Evolutionary conservation across 768 basidiomycete species (phyloP), one percentile per base, ranked within the genome.

Genomic region (Leccinum incarnatum): DNA sequence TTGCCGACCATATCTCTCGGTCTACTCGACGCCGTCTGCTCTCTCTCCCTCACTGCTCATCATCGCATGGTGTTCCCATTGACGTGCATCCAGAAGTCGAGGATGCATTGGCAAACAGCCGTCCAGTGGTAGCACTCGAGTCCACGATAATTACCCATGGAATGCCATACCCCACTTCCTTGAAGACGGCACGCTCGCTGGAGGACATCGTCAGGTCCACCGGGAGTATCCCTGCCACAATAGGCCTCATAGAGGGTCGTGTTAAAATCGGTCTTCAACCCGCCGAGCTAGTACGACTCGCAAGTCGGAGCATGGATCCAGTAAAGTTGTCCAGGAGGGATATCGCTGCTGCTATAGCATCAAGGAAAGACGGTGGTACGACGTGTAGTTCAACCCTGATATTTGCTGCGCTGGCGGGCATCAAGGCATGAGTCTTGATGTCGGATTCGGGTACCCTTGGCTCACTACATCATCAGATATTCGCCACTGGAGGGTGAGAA

Each of bases 101-200:
- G 62, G 82, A 95, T 56, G 95, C 95, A 4, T 78, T 96, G 21
- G 77, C 79, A 4, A 75, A 79, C 45, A 76, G 79, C 10, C 77
- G 76, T 60, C 86, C 94, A 19, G 79, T 98, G 48, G 93, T 98
- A 11, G 95, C 95, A 12, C 83, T 98, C 11, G 96, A 98, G 72
- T 92, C 90, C 2, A 88, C 96, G 1, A 83, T 98, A 54, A 86
- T 97, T 59, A 95, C 95, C 1, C 93, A 98, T 78, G 96, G 94
- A 19, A 85, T 96, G 76, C 92, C 93, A 0, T 85, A 85, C 63
- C 94, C 94, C 0, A 78, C 79, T 37, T 95, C 93, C 67, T 70
- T 88, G 6, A 78, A 86, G 27, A 86, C 89, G 23, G 87, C 93
- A 0, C 75, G 76, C 32, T 85, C 86, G 6, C 78, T 96, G 19